A percentile compares a stretch with the other conserved stretches of the same genome.
Conservation (phyloP, 768 basidiomycete species). For the Lentinula guzmanii region DNA sequence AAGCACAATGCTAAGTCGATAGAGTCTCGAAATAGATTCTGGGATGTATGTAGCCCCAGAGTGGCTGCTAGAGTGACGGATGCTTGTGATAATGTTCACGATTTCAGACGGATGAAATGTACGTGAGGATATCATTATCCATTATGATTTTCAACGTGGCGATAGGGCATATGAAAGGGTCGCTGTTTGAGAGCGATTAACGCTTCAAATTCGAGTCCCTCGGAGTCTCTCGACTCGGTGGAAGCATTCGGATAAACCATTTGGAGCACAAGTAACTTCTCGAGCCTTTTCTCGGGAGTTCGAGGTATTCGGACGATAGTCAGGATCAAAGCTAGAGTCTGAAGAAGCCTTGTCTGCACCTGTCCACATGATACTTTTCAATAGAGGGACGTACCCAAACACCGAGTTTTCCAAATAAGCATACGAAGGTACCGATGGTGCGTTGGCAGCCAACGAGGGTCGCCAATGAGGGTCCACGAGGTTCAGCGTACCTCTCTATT, state of each 20-base stretch:
- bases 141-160: background rate
- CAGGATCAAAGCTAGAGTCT: background rate
- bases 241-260: background rate
- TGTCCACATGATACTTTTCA: background rate
- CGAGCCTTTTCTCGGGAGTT: background rate
- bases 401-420: background rate
- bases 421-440: background rate
- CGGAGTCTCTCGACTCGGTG: background rate
- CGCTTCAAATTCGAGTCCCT: background rate
- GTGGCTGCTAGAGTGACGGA: background rate
- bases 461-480: background rate
- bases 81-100: background rate
- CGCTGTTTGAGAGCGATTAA: background rate
- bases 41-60: background rate
- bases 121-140: background rate
- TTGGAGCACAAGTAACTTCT: background rate
- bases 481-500: background rate
- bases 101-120: background rate
- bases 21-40: background rate
- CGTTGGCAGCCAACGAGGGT: background rate
- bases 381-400: background rate
- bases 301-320: background rate
- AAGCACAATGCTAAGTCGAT: background rate
- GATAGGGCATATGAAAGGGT: background rate
- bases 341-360: background rate